Conservation (phyloP, 768 basidiomycete genomes). For the Suillus fuscotomentosus region DNA sequence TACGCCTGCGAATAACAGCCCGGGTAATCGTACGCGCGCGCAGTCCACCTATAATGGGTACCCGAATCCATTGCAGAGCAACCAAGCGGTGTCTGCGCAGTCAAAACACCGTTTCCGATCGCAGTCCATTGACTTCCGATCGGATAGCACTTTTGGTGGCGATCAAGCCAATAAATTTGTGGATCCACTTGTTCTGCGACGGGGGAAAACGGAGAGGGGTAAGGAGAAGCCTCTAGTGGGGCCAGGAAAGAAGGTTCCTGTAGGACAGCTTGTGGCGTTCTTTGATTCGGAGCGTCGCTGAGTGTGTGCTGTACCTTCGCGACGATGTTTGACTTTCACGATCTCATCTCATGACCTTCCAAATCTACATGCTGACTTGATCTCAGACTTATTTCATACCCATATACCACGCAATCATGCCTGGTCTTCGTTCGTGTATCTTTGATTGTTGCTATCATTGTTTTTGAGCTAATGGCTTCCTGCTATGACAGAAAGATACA, state of each 20-base stretch:
- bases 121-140: constrained; percentile 35
- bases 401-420: not conserved
- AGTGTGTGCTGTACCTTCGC: not conserved
- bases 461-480: not conserved
- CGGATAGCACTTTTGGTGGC: constrained; percentile 16
- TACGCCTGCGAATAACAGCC: constrained; percentile 18
- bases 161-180: constrained; percentile 52
- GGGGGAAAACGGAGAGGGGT: constrained; percentile 42
- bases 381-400: constrained; percentile 2
- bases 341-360: not conserved
- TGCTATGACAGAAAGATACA: not conserved
- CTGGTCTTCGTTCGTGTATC: constrained; percentile 6
- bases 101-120: constrained; percentile 34
- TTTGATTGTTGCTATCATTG: constrained; percentile 5
- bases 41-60: constrained; percentile 54
- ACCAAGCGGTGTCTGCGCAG: constrained; percentile 20
- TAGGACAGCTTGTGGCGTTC: constrained; percentile 81
- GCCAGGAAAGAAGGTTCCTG: constrained; percentile 59
- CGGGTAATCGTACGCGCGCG: constrained; percentile 41
- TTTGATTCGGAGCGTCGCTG: constrained; percentile 50
- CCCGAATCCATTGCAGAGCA: constrained; percentile 27
- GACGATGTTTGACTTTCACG: not conserved
- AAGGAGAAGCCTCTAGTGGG: constrained; percentile 38
- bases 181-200: constrained; percentile 71
- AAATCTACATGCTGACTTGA: not conserved